Conservation (phyloP, 2,329 filamentous ascomycete species). For the Xylaria sp. region DNA sequence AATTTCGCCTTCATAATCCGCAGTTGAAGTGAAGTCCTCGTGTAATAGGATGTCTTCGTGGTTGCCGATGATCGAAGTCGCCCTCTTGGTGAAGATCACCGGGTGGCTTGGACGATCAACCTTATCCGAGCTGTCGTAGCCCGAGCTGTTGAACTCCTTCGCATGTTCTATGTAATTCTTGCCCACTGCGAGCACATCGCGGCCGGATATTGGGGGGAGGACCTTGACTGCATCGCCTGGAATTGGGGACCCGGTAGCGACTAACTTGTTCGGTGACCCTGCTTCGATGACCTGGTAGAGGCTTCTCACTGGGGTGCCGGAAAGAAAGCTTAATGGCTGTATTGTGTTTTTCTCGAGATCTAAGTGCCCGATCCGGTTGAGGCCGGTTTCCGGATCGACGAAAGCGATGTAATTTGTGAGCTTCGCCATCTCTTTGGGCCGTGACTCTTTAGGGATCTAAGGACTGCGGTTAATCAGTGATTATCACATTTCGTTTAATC, state of each 20-base stretch:
- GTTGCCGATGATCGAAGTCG: conserved; percentile 31
- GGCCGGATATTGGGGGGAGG: conserved; percentile 30
- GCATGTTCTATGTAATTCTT: conserved; percentile 38
- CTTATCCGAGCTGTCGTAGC: conserved; percentile 37
- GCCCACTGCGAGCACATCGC: conserved; percentile 33
- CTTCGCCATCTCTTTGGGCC: conserved; percentile 19
- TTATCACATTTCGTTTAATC: not conserved
- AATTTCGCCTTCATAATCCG: conserved; percentile 38
- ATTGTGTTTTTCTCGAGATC: conserved; percentile 26
- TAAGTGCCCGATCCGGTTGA: conserved; percentile 31
- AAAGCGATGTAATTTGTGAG: conserved; percentile 36
- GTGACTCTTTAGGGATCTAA: not conserved
- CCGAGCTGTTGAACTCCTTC: conserved; percentile 36
- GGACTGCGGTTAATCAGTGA: not conserved
- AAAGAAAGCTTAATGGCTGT: conserved; percentile 30
- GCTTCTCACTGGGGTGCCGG: conserved; percentile 31
- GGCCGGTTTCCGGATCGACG: conserved; percentile 25
- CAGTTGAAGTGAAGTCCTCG: conserved; percentile 31
- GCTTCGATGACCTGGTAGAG: conserved; percentile 37
- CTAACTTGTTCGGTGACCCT: conserved; percentile 17
- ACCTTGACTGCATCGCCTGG: conserved; percentile 16
- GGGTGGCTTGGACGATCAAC: conserved; percentile 33
- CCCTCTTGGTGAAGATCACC: conserved; percentile 36
- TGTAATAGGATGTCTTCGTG: conserved; percentile 32
- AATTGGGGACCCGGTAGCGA: conserved; percentile 14